Evolutionary conservation across 2,329 filamentous ascomycete species (phyloP).

Genomic region (Fusarium proliferatum): DNA sequence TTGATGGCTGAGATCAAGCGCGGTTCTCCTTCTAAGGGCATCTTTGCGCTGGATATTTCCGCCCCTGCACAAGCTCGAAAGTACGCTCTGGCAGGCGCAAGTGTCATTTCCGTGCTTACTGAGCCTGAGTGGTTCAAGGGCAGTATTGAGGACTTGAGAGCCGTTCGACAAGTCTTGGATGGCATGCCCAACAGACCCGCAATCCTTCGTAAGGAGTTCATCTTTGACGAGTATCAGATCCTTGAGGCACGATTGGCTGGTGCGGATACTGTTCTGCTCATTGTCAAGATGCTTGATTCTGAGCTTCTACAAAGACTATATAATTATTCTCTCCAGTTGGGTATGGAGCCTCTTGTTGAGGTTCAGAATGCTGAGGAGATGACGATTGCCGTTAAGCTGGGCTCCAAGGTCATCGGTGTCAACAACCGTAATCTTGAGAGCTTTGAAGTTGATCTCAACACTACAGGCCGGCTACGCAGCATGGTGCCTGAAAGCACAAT

Average conservation of each 20-base stretch:
- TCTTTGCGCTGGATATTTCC: constrained; percentile 88
- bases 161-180: constrained; percentile 88
- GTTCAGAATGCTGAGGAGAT: constrained; percentile 96
- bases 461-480: constrained; percentile 86
- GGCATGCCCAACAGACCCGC: constrained; percentile 93
- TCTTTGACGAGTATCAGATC: constrained; percentile 99
- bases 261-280: constrained; percentile 92
- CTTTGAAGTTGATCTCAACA: constrained; percentile 95
- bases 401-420: constrained; percentile 92
- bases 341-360: constrained; percentile 98
- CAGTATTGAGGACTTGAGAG: constrained; percentile 90
- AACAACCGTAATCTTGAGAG: constrained; percentile 97
- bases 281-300: constrained; percentile 95
- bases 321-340: constrained; percentile 86
- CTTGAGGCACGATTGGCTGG: constrained; percentile 92
- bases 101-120: constrained; percentile 97
- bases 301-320: constrained; percentile 82
- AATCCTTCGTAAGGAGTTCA: constrained; percentile 93
- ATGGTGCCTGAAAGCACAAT: constrained; percentile 88
- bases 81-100: constrained; percentile 93
- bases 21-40: constrained; percentile 94
- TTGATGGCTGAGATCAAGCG: constrained; percentile 98
- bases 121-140: constrained; percentile 99
- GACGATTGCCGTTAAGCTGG: constrained; percentile 85
- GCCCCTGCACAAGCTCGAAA: constrained; percentile 90